phyloP scores from a whole-genome alignment of 2,329 filamentous ascomycete species.

The Dryadomyces quercus-mongolicae region DNA sequence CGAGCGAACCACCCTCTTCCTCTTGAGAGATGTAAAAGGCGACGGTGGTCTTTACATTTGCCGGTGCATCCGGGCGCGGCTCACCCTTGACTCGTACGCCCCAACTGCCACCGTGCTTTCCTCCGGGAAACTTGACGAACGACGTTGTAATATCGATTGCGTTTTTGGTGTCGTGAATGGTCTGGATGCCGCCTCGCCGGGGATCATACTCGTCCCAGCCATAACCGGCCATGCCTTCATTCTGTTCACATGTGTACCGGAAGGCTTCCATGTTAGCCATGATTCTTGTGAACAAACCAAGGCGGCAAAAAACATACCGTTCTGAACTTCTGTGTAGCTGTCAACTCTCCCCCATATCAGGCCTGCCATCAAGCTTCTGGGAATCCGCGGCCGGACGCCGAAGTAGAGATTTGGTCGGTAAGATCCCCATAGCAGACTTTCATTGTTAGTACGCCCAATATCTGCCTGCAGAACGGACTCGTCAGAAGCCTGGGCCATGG shows the following conservation, averaged over 20 bases:
- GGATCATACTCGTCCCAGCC: conserved; percentile 98
- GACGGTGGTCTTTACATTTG: conserved; percentile 60
- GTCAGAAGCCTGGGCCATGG: conserved; percentile 12
- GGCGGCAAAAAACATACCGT: conserved; percentile 35
- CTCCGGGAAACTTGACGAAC: conserved; percentile 86
- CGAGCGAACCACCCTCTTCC: conserved; percentile 45
- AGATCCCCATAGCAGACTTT: conserved; percentile 88
- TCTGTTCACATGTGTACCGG: conserved; percentile 90
- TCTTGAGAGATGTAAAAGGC: conserved; percentile 78
- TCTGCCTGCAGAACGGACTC: conserved; percentile 33
- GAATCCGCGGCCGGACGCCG: conserved; percentile 70
- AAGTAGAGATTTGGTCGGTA: conserved; percentile 94
- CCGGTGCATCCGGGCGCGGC: conserved; percentile 55
- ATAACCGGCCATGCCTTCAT: conserved; percentile 87
- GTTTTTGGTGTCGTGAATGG: conserved; percentile 83
- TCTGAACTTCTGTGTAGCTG: conserved; percentile 60
- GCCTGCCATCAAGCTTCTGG: conserved; percentile 69
- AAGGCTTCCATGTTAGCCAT: conserved; percentile 43
- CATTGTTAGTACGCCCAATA: conserved; percentile 50
- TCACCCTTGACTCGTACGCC: conserved; percentile 76
- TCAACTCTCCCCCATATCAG: conserved; percentile 86
- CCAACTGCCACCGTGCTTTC: conserved; percentile 81
- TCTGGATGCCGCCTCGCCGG: conserved; percentile 73
- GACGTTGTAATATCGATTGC: conserved; percentile 81
- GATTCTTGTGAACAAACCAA: neutral